Evolutionary conservation across 108 stramenopile genomes (phyloP), one percentile per base, ranked within the genome.

Genomic region (Cyclotella cryptica): DNA sequence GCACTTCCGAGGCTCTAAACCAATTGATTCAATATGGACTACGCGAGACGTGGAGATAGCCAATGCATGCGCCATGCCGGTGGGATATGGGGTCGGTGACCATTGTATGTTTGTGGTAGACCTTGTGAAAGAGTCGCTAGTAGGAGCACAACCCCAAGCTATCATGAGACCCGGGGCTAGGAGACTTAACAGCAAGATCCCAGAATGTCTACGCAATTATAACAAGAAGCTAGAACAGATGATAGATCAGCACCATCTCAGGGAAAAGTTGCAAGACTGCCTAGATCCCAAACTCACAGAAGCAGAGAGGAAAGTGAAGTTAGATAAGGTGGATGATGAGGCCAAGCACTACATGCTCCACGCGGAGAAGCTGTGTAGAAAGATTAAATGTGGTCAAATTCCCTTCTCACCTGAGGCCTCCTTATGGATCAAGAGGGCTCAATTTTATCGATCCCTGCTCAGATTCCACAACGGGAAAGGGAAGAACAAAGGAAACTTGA

Each of bases 71-170:
- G 40, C 59, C 24, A 41, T 72, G 55, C 71, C 57, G 19, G 35
- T 70, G 17, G 52, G 57, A 18, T 70, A n/a, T 29, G 52, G 69
- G 17, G 27, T 70, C 22, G 55, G 71, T 13, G 71, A 72, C 27
- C 71, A 72, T 39, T 57, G 55, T 35, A 11, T 62, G 11, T 59
- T 72, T n/a, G 46, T 68, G 28, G 18, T 75, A 40, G 64, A 75
- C 39, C 41, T 75, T 40, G 24, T 46, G 21, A 57, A 12, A 27
- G 18, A 13, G 13, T 30, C 45, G 61, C 24, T 52, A 12, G 18
- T 21, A 35, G 35, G 35, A 35, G 35, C 35, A 35, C 35, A 35
- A 35, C 35, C 35, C 35, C 35, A 35, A 35, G 22, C n/a, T 14
- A 47, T 74, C 18, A 21, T 41, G 27, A 27, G 72, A 35, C 18